Conservation (phyloP, 306 rosid genomes). For the Benincasa hispida region DNA sequence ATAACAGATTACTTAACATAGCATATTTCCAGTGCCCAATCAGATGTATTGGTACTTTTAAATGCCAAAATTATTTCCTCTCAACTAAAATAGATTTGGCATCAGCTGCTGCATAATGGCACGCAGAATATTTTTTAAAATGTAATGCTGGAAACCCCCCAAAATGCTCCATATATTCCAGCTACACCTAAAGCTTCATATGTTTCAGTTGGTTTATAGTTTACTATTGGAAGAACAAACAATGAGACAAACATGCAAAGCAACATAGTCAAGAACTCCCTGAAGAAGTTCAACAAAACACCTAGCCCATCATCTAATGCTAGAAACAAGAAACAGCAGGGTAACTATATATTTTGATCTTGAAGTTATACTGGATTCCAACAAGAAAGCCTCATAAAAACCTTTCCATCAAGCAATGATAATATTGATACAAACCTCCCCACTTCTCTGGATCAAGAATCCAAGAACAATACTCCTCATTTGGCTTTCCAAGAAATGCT, state of each 20-base stretch:
- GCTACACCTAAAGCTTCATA: background rate
- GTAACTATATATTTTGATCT: background rate
- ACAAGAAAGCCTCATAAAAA: background rate
- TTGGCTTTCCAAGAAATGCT: slow-evolving; percentile 90
- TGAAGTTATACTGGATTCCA: background rate
- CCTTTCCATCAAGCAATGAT: background rate
- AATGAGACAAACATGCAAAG: background rate
- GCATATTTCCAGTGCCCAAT: background rate
- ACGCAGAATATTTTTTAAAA: background rate
- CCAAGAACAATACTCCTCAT: slow-evolving; percentile 80
- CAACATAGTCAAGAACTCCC: background rate
- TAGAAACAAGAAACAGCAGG: background rate
- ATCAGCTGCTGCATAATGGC: background rate
- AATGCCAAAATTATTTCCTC: background rate
- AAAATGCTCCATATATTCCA: background rate
- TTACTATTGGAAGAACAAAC: background rate
- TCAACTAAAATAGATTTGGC: background rate
- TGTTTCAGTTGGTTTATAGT: background rate
- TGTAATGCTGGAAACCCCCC: background rate
- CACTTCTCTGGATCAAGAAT: slow-evolving; percentile 86
- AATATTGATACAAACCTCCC: slow-evolving; percentile 53
- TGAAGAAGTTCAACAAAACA: background rate
- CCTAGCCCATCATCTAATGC: background rate
- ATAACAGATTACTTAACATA: slow-evolving; percentile 10
- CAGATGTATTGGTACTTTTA: background rate